Conservation (phyloP, 148 eudicot genomes). For the Simmondsia chinensis region DNA sequence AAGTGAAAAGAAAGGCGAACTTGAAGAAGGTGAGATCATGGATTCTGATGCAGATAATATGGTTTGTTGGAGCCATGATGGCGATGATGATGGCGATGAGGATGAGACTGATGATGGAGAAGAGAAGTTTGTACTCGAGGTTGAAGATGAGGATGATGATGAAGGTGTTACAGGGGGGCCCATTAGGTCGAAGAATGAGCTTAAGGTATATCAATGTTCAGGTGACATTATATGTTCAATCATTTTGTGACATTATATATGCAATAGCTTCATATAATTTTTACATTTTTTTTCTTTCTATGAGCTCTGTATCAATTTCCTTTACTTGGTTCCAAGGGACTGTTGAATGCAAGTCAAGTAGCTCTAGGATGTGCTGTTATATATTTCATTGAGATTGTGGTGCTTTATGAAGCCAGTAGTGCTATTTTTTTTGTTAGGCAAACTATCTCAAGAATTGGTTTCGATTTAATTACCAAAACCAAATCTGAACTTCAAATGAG, state of each 20-base stretch:
- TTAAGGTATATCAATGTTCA: constrained; percentile 29
- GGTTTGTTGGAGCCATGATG: constrained; percentile 45
- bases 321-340: no score
- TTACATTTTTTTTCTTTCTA: no score
- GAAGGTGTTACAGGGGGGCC: constrained; percentile 35
- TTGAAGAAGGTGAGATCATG: constrained; percentile 78
- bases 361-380: no score
- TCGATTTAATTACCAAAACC: no score
- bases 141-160: constrained; percentile 19
- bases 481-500: no score
- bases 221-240: background rate
- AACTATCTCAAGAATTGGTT: no score
- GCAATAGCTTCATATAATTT: no score
- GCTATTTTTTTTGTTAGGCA: no score
- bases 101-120: constrained; percentile 40
- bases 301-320: no score
- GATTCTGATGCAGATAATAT: constrained; percentile 45
- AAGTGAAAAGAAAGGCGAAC: constrained; percentile 19
- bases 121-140: constrained; percentile 24
- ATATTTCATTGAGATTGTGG: no score
- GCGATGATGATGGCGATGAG: constrained; percentile 14
- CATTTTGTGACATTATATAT: background rate
- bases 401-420: no score
- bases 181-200: constrained; percentile 65
- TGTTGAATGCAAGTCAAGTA: no score